phyloP scores from a whole-genome alignment of 2,329 filamentous ascomycete species.

The Penicillium thymicola region DNA sequence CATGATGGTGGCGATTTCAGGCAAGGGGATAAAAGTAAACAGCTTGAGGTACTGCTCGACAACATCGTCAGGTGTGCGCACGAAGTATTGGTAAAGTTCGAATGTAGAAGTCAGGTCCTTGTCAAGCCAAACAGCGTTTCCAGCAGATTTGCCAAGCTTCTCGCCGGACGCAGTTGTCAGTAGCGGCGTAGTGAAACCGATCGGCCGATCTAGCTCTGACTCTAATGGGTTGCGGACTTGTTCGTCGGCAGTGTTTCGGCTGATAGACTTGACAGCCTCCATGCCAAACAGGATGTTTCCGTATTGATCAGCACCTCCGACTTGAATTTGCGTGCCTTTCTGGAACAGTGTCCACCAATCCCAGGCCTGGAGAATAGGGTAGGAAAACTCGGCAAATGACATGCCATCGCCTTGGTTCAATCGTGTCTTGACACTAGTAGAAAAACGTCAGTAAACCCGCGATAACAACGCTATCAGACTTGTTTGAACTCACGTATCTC shows the following conservation, averaged over 20 bases:
- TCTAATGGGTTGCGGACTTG: conserved; percentile 38
- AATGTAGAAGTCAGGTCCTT: conserved; percentile 73
- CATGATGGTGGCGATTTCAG: conserved; percentile 67
- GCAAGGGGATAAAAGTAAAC: conserved; percentile 80
- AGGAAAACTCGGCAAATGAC: conserved; percentile 89
- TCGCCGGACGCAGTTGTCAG: conserved; percentile 78
- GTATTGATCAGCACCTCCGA: conserved; percentile 93
- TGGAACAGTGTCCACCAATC: conserved; percentile 91
- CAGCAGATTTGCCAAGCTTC: conserved; percentile 93
- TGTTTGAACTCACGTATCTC: conserved; percentile 70
- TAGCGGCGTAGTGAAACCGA: conserved; percentile 87
- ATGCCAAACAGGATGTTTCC: conserved; percentile 93
- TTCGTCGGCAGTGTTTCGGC: conserved; percentile 45
- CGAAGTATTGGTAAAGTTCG: conserved; percentile 88
- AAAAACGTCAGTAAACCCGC: conserved; percentile 2
- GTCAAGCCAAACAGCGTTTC: conserved; percentile 93
- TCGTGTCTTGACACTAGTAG: conserved; percentile 69
- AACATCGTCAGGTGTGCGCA: conserved; percentile 75
- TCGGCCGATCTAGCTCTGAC: conserved; percentile 50
- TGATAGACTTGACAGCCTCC: conserved; percentile 75
- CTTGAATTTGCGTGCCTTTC: conserved; percentile 72
- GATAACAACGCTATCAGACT: not conserved
- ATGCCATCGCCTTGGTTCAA: conserved; percentile 85
- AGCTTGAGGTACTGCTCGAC: conserved; percentile 79
- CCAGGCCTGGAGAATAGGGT: conserved; percentile 91